Conservation (phyloP, 2,329 filamentous ascomycete genomes). For the Cryphonectria japonica region DNA sequence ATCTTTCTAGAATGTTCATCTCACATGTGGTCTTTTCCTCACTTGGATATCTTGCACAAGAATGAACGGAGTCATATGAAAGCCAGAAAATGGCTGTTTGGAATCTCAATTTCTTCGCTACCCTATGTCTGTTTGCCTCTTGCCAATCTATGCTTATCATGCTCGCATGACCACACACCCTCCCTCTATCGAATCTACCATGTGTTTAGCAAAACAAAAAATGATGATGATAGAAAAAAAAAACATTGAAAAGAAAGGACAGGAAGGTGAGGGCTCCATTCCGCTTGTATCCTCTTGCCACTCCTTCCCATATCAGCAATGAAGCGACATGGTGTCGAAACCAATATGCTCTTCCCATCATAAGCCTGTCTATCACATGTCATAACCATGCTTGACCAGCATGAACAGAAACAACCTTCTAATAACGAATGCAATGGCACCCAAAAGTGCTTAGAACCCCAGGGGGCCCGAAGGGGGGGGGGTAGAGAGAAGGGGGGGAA, state of each 20-base stretch:
- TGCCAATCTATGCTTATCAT: conserved; percentile 19
- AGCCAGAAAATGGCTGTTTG: background rate
- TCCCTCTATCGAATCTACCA: background rate
- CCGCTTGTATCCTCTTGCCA: background rate
- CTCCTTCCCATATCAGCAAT: background rate
- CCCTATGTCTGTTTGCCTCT: conserved; percentile 14
- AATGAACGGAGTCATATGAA: background rate
- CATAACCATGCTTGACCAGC: background rate
- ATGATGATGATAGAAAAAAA: background rate
- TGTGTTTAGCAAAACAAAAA: background rate
- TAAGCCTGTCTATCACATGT: conserved; percentile 4
- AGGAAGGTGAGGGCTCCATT: background rate
- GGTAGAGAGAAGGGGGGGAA: no score
- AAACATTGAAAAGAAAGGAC: background rate
- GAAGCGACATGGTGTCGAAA: background rate
- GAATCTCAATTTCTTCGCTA: conserved; percentile 22
- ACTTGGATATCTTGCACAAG: background rate
- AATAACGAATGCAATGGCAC: background rate
- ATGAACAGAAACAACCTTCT: background rate
- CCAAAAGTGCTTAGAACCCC: background rate
- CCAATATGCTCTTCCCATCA: background rate
- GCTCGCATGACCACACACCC: conserved; percentile 8
- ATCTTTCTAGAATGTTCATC: background rate
- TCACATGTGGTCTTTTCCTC: background rate
- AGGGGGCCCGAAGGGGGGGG: no score